Evolutionary conservation across 192 early-diverging fungal species (phyloP).

Genomic region (Geranomyces variabilis): DNA sequence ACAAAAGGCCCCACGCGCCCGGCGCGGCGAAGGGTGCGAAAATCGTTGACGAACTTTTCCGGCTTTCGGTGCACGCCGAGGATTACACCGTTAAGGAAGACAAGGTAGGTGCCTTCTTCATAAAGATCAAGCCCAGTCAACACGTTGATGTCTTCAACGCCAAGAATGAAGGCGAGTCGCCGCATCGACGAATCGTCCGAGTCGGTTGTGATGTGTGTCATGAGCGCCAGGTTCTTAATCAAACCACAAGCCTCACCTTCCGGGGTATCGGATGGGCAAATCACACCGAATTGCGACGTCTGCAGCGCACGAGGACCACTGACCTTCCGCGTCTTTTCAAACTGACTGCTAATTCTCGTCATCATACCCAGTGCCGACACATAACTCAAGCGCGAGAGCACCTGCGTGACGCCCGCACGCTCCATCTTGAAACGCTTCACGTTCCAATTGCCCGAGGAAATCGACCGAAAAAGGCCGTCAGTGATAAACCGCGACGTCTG

Average conservation of each 20-base stretch:
- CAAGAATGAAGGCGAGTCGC: conserved; percentile 80
- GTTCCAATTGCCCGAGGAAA: conserved; percentile 97
- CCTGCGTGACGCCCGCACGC: conserved; percentile 94
- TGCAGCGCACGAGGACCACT: conserved; percentile 92
- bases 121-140: conserved; percentile 89
- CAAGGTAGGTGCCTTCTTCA: conserved; percentile 73
- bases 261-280: conserved; percentile 96
- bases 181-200: conserved; percentile 81
- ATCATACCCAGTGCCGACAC: conserved; percentile 97
- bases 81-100: conserved; percentile 93
- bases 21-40: conserved; percentile 82
- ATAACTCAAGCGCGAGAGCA: conserved; percentile 88
- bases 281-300: conserved; percentile 97
- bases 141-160: conserved; percentile 90
- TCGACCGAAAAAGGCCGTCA: conserved; percentile 86
- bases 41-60: conserved; percentile 81
- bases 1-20: conserved; percentile 91
- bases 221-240: conserved; percentile 95
- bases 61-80: conserved; percentile 85
- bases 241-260: conserved; percentile 98
- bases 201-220: conserved; percentile 98
- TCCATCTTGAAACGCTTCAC: conserved; percentile 99
- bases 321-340: conserved; percentile 98
- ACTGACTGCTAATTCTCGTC: conserved; percentile 94
- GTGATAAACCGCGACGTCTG: conserved; percentile 76